Evolutionary conservation across 2,329 filamentous ascomycete species (phyloP), one percentile per base, ranked within the genome.

Genomic region (Pseudocercospora cruenta): DNA sequence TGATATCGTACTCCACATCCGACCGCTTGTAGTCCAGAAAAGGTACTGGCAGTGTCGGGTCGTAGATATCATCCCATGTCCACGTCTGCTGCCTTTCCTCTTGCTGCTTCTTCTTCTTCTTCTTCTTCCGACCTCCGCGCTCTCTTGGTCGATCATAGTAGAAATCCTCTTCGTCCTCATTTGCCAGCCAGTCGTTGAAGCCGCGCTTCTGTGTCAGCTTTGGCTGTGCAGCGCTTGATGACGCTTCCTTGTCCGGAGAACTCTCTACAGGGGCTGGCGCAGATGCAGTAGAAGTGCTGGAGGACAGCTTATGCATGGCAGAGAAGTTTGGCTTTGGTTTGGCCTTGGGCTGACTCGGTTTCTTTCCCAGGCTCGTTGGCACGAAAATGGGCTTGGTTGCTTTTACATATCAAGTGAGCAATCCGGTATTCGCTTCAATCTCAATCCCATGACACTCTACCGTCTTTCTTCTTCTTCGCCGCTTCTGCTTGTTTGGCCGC

Each of bases 61-160:
- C 94, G 77, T 97, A 97, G 24, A 95, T 87, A 76, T 96, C 93
- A 77, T 96, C 91, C 93, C 93, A 97, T 75, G 96, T 90, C 67
- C 70, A 66, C 39, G 61, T 33, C 55, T 68, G 66, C n/a, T 67
- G 55, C n/a, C 85, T 80, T 4, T 80, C 79, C 31, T 85, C 78
- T 55, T 83, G 82, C 5, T 87, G 84, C 67, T 88, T 85, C 73
- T 87, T 86, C 78, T 89, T 90, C 83, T 89, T 90, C 83, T 91
- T 91, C 79, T 91, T 89, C 80, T 89, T 91, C 66, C 92, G 91
- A 3, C 61, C 60, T 19, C 62, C 60, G n/a, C 55, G 55, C 16
- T 58, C 55, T 24, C 55, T 19, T 24, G 31, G n/a, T 12, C 55
- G 55, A 24, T 24, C 55, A 31, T 71, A 69, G 47, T 71, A 71